These are phyloP conservation scores for Sanguinoderma infundibulare DNA, from an alignment of 1,284 basidiomycete genomes.

Conservation along the genomic window DNA sequence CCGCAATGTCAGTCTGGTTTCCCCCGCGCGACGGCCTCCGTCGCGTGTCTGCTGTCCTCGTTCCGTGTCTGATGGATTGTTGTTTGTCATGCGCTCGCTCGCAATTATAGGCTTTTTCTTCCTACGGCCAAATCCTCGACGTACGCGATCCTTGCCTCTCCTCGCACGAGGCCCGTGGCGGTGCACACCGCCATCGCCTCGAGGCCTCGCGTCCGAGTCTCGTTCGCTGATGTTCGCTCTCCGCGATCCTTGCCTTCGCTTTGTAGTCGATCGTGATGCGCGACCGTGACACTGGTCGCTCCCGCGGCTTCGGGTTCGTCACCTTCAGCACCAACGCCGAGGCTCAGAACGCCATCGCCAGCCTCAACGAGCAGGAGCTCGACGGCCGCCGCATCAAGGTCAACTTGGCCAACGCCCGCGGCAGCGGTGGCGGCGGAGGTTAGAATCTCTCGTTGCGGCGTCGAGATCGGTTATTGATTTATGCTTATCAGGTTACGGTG, in stretches of 20 bases:
- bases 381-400: conserved; percentile 94
- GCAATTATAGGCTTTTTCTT: conserved; percentile 66
- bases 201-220: conserved; percentile 8
- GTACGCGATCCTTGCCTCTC: conserved; percentile 56
- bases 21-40: conserved; percentile 39
- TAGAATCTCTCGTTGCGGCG: not conserved
- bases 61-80: conserved; percentile 37
- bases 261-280: conserved; percentile 93
- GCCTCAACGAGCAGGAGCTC: conserved; percentile 90
- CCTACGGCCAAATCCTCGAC: conserved; percentile 74
- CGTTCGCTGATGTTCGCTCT: conserved; percentile 23
- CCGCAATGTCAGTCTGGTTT: conserved; percentile 76
- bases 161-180: conserved; percentile 23
- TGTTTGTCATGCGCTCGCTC: conserved; percentile 28
- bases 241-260: conserved; percentile 11
- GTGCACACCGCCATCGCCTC: conserved; percentile 15
- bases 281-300: conserved; percentile 95
- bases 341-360: conserved; percentile 80
- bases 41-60: conserved; percentile 37
- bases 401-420: conserved; percentile 91
- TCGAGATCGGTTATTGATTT: conserved; percentile 8
- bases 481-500: conserved; percentile 31
- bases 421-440: conserved; percentile 47
- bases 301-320: conserved; percentile 96
- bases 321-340: conserved; percentile 69